Base-by-base conservation (phyloP, 2,329 filamentous ascomycete species). In the Pseudohalonectria lignicola region DNA sequence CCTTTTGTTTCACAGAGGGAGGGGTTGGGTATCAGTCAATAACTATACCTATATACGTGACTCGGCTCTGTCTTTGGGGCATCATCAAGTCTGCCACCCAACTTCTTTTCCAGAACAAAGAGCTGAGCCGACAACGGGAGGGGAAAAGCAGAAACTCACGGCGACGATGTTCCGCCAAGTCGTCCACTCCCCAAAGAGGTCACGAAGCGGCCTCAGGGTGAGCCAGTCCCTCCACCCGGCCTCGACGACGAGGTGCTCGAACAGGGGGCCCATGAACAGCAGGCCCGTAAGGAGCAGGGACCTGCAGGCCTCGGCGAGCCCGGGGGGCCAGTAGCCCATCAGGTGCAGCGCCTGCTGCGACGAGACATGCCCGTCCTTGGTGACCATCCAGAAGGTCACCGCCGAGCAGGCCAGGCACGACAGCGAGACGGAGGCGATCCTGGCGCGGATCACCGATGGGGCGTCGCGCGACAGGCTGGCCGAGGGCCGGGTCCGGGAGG, bases 151-250 rank as follows among this genome's bases (percentile, higher is more conserved):
- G 34, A 41, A 41, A 17, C 82, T 51, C 66, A 92, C 87, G 30
- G 85, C 85, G 43, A 96, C 71, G 53, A 82, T 77, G 54, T 95
- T 96, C 47, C 92, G 77, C 75, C 85, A 94, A 26, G 76, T 79
- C 39, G 82, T 81, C 82, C 82, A 92, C 46, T 83, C 81, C 44
- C 69, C 66, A 49, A 85, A 72, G 12, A 79, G 60, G 39, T 74
- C 69, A n/a, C 64, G 61, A 12, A 84, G 48, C 31, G 75, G 68
- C 25, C 61, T 59, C 9, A 77, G 61, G 20, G 60, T 60, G 36
- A 79, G 49, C 78, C 80, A 86, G 37, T 73, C 62, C 43, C 66
- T 69, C 78, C 81, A 90, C 30, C 63, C 66, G 12, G 76, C 75
- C 46, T 94, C 81, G 17, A 86, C 75, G 41, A 94, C 55, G 2